phyloP scores from a whole-genome alignment of 352 stramenopile genomes.

The Phytophthora tentaculata region DNA sequence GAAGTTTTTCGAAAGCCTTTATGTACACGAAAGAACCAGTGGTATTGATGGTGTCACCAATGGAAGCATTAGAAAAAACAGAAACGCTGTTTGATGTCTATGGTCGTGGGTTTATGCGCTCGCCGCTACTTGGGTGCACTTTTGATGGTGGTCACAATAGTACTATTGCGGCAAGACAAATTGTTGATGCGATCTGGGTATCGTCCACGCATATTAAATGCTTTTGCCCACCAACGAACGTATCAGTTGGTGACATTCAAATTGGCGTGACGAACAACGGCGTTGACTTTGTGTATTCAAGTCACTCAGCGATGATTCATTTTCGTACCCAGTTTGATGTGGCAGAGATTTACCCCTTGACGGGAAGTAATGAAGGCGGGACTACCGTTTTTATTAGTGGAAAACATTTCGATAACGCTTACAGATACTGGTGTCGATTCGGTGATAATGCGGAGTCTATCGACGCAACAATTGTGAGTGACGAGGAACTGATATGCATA shows the following conservation, averaged over 20 bases:
- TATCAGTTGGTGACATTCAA: conserved; percentile 26
- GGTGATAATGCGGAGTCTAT: conserved; percentile 41
- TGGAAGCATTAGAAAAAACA: conserved; percentile 45
- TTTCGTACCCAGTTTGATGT: conserved; percentile 55
- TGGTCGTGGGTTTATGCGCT: conserved; percentile 59
- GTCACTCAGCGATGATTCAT: conserved; percentile 13
- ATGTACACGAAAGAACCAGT: conserved; percentile 47
- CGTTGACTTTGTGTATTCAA: conserved; percentile 40
- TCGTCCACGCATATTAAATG: conserved; percentile 62
- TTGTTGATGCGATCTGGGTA: conserved; percentile 48
- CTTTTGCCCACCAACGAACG: conserved; percentile 30
- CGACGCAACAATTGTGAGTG: conserved; percentile 30
- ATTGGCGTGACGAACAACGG: conserved; percentile 65
- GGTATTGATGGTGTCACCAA: conserved; percentile 50
- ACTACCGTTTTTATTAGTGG: conserved; percentile 63
- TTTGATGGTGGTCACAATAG: conserved; percentile 29
- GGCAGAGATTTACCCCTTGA: conserved; percentile 48
- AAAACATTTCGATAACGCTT: conserved; percentile 48
- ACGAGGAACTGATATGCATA: conserved; percentile 46
- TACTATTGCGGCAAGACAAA: too few relatives aligned
- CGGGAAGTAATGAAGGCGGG: conserved; percentile 51
- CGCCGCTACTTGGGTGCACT: conserved; percentile 47
- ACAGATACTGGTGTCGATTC: conserved; percentile 73
- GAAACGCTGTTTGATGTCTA: conserved; percentile 65
- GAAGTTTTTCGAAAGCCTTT: conserved; percentile 43